Conservation (phyloP, 345 rosid genomes). For the Populus pruinosa region DNA sequence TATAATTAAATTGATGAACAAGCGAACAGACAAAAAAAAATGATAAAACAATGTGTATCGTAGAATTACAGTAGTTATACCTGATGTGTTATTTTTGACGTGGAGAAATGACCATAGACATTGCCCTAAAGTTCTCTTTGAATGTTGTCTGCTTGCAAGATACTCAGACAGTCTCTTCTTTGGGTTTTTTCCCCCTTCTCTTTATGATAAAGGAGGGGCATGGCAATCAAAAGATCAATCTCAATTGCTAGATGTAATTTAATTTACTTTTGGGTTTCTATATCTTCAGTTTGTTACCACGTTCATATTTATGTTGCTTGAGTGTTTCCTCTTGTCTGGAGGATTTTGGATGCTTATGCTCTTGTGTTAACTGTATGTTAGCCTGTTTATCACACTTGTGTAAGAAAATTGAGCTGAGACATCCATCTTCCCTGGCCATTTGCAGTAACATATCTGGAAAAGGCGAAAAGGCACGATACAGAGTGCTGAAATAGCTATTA, state of each 20-base stretch:
- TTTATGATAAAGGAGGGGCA: background rate
- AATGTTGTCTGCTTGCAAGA: background rate
- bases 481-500: background rate
- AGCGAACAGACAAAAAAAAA: background rate
- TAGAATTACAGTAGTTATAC: background rate
- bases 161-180: background rate
- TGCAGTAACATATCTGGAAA: background rate
- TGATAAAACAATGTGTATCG: background rate
- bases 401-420: background rate
- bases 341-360: background rate
- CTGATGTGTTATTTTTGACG: background rate
- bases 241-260: background rate
- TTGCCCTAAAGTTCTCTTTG: background rate
- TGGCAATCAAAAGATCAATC: background rate
- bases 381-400: background rate
- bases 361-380: background rate
- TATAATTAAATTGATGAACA: too few relatives aligned
- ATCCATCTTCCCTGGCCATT: background rate
- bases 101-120: background rate
- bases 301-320: background rate
- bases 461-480: background rate
- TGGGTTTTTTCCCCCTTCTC: background rate
- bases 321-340: background rate
- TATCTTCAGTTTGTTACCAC: background rate
- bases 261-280: background rate